Percentiles rank a stretch among this genome's conserved stretches.
Evolutionary conservation across 108 stramenopile genomes (phyloP).

Genomic region (Chaetoceros tenuissimus): DNA sequence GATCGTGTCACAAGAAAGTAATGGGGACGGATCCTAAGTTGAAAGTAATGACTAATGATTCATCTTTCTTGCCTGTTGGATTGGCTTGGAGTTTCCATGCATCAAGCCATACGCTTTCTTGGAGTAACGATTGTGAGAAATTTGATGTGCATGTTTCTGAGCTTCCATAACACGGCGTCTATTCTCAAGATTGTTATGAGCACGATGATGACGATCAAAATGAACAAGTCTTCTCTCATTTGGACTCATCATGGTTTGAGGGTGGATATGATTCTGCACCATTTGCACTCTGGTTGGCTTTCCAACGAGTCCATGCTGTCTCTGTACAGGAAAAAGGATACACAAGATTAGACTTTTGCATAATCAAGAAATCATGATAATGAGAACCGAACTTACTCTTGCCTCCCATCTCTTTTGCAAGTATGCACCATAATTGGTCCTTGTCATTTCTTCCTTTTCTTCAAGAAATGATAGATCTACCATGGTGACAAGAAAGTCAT

Average conservation of each 20-base stretch:
- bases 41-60: no score
- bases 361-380: not conserved
- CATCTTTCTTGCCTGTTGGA: not conserved
- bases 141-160: not conserved
- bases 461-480: constrained; percentile 29
- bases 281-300: no score
- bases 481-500: constrained; percentile 38
- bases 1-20: no score
- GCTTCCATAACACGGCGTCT: not conserved
- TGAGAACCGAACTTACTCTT: not conserved
- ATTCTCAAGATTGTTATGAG: not conserved
- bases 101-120: not conserved
- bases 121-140: not conserved
- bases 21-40: no score
- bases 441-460: constrained; percentile 37
- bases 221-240: not conserved
- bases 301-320: not conserved
- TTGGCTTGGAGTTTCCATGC: not conserved
- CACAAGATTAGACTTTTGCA: not conserved
- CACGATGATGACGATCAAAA: constrained; percentile 1
- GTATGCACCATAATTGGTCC: constrained; percentile 8
- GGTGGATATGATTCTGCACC: no score
- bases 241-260: not conserved
- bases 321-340: not conserved
- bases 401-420: constrained; percentile 43